Evolutionary conservation across 1,139 yeast species (phyloP).

Genomic region (Yamadazyma sp.): DNA sequence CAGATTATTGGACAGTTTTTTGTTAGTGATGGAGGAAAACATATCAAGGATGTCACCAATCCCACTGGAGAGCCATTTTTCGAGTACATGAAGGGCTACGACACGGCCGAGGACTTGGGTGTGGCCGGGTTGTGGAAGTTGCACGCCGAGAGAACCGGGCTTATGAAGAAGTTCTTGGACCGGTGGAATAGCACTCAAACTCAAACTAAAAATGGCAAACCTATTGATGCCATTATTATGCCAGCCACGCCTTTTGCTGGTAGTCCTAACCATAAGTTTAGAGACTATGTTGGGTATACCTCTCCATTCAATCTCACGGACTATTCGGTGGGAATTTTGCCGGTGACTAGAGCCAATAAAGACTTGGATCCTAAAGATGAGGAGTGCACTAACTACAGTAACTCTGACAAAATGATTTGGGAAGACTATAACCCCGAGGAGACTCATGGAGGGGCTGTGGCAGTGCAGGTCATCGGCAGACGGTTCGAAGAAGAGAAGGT

Average conservation of each 20-base stretch:
- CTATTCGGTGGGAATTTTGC: conserved; percentile 57
- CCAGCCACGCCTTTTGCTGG: conserved; percentile 51
- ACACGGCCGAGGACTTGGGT: conserved; percentile 26
- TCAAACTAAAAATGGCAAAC: conserved; percentile 36
- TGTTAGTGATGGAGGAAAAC: conserved; percentile 46
- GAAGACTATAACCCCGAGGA: conserved; percentile 53
- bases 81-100: conserved; percentile 35
- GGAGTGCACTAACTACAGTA: conserved; percentile 16
- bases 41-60: conserved; percentile 25
- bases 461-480: conserved; percentile 60
- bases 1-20: conserved; percentile 41
- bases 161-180: conserved; percentile 35
- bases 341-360: conserved; percentile 55
- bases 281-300: conserved; percentile 47
- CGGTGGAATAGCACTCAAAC: conserved; percentile 34
- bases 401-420: conserved; percentile 22
- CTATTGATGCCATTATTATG: conserved; percentile 49
- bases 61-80: conserved; percentile 51
- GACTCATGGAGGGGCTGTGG: conserved; percentile 64
- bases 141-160: conserved; percentile 30
- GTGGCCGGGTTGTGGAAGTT: conserved; percentile 47
- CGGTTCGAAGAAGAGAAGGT: conserved; percentile 65
- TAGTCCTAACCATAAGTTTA: conserved; percentile 39
- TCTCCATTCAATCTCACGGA: conserved; percentile 60
- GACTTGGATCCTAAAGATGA: conserved; percentile 31